Evolutionary conservation across 83 land plant genomes (phyloP).

Genomic region (Diphasiastrum complanatum): DNA sequence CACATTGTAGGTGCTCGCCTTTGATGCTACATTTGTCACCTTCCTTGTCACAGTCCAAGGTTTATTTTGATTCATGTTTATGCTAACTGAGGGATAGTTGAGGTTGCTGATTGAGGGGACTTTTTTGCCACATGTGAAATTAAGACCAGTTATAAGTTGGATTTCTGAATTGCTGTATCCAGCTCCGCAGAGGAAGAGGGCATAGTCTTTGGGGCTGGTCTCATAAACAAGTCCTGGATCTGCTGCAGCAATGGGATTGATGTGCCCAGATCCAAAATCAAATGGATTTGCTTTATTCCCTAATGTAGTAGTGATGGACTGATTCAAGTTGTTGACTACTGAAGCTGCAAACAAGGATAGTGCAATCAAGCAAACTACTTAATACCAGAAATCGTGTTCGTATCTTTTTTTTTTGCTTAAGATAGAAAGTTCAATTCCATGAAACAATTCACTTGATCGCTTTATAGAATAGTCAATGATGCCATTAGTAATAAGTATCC

Average conservation of each 20-base stretch:
- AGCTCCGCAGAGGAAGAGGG: slow-evolving; percentile 50
- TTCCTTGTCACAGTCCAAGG: no score
- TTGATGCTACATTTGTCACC: no score
- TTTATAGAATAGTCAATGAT: no score
- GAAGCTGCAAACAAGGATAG: slow-evolving; percentile 19
- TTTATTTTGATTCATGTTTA: no score
- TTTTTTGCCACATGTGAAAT: no score
- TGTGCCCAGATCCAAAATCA: slow-evolving; percentile 58
- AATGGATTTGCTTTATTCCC: slow-evolving; percentile 32
- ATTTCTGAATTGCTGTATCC: slow-evolving; percentile 40
- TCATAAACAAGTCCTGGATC: slow-evolving; percentile 71
- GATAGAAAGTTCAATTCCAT: no score
- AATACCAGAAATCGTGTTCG: background rate
- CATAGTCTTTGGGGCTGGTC: slow-evolving; percentile 39
- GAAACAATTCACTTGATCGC: no score
- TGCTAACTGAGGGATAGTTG: no score
- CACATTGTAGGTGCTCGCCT: no score
- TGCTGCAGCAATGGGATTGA: slow-evolving; percentile 46
- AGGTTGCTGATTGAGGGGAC: no score
- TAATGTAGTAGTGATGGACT: slow-evolving; percentile 34
- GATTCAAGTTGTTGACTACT: slow-evolving; percentile 33
- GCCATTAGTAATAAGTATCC: no score
- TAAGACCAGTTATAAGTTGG: slow-evolving; percentile 34
- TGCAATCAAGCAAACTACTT: background rate
- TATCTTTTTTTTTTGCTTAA: no score